Evolutionary conservation across 2,329 filamentous ascomycete genomes (phyloP), one percentile per base, ranked within the genome.

Genomic region (Diplodia sapinea): DNA sequence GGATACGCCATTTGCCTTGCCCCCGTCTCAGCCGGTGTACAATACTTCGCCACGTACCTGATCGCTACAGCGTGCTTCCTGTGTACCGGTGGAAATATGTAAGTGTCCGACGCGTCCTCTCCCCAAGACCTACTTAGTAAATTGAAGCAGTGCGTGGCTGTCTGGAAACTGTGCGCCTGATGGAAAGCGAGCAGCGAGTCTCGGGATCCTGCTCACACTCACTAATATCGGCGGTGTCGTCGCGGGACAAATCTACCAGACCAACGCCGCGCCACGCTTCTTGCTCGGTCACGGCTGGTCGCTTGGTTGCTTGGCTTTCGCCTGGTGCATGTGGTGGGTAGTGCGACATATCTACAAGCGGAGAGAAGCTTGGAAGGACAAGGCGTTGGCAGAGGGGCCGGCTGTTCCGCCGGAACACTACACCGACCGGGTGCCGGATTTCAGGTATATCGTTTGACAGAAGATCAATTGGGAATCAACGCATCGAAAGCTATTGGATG

Each of bases 291-390:
- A 80, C 70, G 77, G 74, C 4, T 80, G 77, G 77, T 77, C 74
- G 15, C 65, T 79, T 33, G 78, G 78, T 1, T 78, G 75, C 69
- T 64, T 79, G 2, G 72, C 50, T 3, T 72, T 80, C 65, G 78
- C 78, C 0, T 81, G 78, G 75, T 71, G 76, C 55, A 74, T 74
- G 7, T 80, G 78, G 77, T 80, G 79, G 78, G 56, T 77, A 47
- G 70, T 78, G 7, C 69, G 75, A 29, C 68, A 54, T 40, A 74
- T 80, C 9, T 79, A 80, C 50, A 69, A 50, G 43, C 72, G 70
- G n/a, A 77, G 78, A 20, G 74, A 75, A 68, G 66, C 47, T 8
- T 69, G 68, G 31, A 80, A 80, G 68, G 74, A 79, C 63, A 71
- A 63, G 52, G 70, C 70, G 33, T 50, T 77, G 26, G 69, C 68